Evolutionary conservation across 192 early-diverging fungal species (phyloP).

Genomic region (Backusella macrospora): DNA sequence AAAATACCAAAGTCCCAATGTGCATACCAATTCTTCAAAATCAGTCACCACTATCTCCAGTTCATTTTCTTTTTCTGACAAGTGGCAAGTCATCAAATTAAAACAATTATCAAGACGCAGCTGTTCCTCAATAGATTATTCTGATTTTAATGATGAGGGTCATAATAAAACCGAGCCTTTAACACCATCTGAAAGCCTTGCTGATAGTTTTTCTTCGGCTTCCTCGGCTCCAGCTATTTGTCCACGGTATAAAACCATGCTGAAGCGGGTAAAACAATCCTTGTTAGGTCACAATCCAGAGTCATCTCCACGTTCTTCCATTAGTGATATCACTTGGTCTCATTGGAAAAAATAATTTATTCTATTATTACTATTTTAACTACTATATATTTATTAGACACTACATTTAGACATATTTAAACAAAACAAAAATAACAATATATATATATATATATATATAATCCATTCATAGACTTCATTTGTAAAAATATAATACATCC

Average conservation of each 20-base stretch:
- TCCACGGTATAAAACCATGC: conserved; percentile 16
- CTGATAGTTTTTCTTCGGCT: conserved; percentile 6
- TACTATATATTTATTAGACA: conserved; percentile 11
- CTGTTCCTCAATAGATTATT: conserved; percentile 9
- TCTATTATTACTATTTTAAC: not conserved
- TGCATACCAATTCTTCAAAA: not conserved
- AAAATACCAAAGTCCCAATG: not conserved
- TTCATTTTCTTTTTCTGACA: conserved; percentile 14
- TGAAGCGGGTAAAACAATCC: conserved; percentile 17
- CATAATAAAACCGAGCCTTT: not conserved
- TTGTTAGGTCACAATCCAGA: conserved; percentile 10
- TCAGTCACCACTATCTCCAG: not conserved
- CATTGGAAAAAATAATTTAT: conserved; percentile 14
- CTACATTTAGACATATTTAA: not conserved
- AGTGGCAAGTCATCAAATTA: conserved; percentile 12
- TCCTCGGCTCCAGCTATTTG: not conserved
- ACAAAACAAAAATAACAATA: not conserved
- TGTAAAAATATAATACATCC: not conserved
- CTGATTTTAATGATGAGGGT: not conserved
- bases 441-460: too few relatives aligned
- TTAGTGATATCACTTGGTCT: not conserved
- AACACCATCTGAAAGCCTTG: conserved; percentile 1
- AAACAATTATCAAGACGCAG: conserved; percentile 12
- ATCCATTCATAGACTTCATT: not conserved
- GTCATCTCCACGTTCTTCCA: not conserved